A percentile compares a stretch with the other conserved stretches of the same genome.
phyloP scores from a whole-genome alignment of 2,329 filamentous ascomycete species.

The Chaetomium sp. region DNA sequence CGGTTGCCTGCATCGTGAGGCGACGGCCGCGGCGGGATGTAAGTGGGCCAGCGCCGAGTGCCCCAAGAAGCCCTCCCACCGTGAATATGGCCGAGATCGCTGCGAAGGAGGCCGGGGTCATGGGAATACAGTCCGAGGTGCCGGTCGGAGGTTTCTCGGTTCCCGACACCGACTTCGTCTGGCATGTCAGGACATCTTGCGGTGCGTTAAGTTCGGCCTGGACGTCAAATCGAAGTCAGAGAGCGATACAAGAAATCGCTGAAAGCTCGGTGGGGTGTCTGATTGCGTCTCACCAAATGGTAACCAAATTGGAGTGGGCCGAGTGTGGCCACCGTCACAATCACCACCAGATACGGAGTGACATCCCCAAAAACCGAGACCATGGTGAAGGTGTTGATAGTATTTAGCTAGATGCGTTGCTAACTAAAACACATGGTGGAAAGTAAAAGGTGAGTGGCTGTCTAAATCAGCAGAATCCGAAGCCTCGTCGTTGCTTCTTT shows the following conservation, averaged over 20 bases:
- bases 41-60: constrained; percentile 71
- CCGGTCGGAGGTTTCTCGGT: constrained; percentile 20
- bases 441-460: not conserved
- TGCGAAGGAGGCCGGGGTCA: constrained; percentile 76
- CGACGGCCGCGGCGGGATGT: constrained; percentile 71
- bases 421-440: constrained; percentile 2
- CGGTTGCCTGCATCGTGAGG: constrained; percentile 68
- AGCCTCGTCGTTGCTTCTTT: not conserved
- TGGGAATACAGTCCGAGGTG: constrained; percentile 76
- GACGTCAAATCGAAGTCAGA: constrained; percentile 10
- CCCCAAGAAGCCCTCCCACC: constrained; percentile 77
- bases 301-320: constrained; percentile 93
- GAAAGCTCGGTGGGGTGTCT: not conserved
- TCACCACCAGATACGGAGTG: constrained; percentile 70
- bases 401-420: not conserved
- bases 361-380: constrained; percentile 36
- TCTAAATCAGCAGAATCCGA: not conserved
- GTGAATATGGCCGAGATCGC: constrained; percentile 88
- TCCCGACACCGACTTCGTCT: constrained; percentile 42
- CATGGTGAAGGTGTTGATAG: constrained; percentile 12
- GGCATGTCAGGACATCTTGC: constrained; percentile 87
- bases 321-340: constrained; percentile 70
- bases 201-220: constrained; percentile 94
- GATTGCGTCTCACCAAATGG: constrained; percentile 64
- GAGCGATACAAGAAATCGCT: constrained; percentile 1